phyloP scores from a whole-genome alignment of 2,329 filamentous ascomycete species.

The Daldinia sp. region DNA sequence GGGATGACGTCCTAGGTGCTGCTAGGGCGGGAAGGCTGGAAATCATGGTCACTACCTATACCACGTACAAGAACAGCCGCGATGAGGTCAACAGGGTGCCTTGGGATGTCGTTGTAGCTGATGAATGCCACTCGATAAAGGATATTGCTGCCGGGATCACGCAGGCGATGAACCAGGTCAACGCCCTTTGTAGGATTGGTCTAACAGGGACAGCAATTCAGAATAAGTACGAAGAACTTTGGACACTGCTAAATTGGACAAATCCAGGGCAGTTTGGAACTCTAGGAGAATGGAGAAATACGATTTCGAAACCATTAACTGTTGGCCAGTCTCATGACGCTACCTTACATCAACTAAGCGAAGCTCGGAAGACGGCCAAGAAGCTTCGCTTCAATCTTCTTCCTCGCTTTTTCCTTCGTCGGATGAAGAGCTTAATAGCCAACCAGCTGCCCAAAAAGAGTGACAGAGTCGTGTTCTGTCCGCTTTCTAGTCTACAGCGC shows the following conservation, averaged over 20 bases:
- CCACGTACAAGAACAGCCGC: constrained; percentile 84
- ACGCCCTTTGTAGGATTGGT: constrained; percentile 91
- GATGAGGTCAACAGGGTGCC: constrained; percentile 82
- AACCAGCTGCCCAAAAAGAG: constrained; percentile 94
- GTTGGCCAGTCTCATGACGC: constrained; percentile 94
- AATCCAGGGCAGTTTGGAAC: constrained; percentile 80
- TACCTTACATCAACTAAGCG: constrained; percentile 82
- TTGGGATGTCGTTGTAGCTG: constrained; percentile 95
- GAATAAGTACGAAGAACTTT: constrained; percentile 97
- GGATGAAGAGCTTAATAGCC: constrained; percentile 93
- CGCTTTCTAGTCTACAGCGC: constrained; percentile 83
- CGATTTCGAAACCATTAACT: constrained; percentile 83
- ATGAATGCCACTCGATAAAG: constrained; percentile 94
- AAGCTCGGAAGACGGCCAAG: constrained; percentile 82
- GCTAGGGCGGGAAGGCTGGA: constrained; percentile 83
- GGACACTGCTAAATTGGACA: constrained; percentile 96
- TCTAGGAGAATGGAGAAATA: constrained; percentile 79
- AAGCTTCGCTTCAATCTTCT: constrained; percentile 89
- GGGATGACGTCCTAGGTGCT: constrained; percentile 77
- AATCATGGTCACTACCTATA: constrained; percentile 94
- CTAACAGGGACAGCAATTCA: constrained; percentile 97
- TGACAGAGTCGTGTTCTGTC: constrained; percentile 94
- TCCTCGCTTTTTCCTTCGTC: constrained; percentile 88
- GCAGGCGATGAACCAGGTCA: constrained; percentile 88
- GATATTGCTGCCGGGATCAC: constrained; percentile 81